Percentiles rank a stretch among this genome's conserved stretches.
Evolutionary conservation across 1,284 basidiomycete genomes (phyloP).

Genomic region (Kwoniella shivajii): DNA sequence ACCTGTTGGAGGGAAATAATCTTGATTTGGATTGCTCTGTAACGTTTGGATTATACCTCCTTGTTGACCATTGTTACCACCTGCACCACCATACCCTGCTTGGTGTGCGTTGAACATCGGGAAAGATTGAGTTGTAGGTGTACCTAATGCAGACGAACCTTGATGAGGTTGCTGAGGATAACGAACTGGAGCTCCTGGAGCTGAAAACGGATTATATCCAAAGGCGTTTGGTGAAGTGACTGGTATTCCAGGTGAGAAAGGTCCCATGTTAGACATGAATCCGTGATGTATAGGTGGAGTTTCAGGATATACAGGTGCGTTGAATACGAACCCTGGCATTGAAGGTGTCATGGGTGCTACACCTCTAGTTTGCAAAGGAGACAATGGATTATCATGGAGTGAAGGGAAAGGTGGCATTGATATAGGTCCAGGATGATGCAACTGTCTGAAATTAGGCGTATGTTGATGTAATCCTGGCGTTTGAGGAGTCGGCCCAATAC

Average conservation of each 20-base stretch:
- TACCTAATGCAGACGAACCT: slow-evolving; percentile 44
- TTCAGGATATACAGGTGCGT: slow-evolving; percentile 51
- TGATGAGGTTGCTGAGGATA: slow-evolving; percentile 12
- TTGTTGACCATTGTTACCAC: slow-evolving; percentile 18
- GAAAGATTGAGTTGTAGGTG: slow-evolving; percentile 49
- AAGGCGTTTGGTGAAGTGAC: slow-evolving; percentile 45
- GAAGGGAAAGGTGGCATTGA: slow-evolving; percentile 44
- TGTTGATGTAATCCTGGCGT: slow-evolving; percentile 11
- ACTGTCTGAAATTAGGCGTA: slow-evolving; percentile 27
- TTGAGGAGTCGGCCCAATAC: neutral
- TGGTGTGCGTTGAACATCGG: slow-evolving; percentile 17
- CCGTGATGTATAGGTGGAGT: slow-evolving; percentile 51
- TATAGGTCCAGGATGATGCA: slow-evolving; percentile 48
- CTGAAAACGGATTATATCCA: slow-evolving; percentile 51
- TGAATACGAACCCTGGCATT: slow-evolving; percentile 56
- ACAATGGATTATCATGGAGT: slow-evolving; percentile 40
- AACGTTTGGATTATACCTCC: slow-evolving; percentile 13
- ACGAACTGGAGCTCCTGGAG: slow-evolving; percentile 53
- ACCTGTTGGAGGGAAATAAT: slow-evolving; percentile 38
- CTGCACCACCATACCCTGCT: slow-evolving; percentile 23
- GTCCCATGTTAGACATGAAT: slow-evolving; percentile 48
- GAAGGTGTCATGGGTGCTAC: slow-evolving; percentile 55
- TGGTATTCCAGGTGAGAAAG: slow-evolving; percentile 52
- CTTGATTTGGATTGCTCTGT: slow-evolving; percentile 13
- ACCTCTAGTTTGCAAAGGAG: slow-evolving; percentile 45